Percentiles rank a stretch among this genome's conserved stretches.
phyloP scores from a whole-genome alignment of 2,329 filamentous ascomycete genomes.

The Colletotrichum falcatum region DNA sequence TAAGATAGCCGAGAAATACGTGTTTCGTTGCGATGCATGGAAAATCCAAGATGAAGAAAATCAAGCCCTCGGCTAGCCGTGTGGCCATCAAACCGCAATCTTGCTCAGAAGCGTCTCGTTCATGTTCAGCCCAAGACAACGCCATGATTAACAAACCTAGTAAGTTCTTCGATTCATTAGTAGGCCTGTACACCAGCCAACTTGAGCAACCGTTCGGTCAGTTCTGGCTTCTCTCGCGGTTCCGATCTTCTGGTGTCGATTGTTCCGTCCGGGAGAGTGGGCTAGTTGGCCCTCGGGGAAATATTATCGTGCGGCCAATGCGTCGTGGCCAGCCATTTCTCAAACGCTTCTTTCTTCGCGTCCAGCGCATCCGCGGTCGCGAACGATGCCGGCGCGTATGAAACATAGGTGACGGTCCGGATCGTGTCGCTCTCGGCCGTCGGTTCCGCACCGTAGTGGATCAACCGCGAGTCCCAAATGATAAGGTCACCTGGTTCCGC shows the following conservation, averaged over 20 bases:
- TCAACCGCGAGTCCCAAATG: slow-evolving; percentile 51
- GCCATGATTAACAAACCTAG: fast-evolving
- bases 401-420: slow-evolving; percentile 51
- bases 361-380: slow-evolving; percentile 47
- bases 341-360: slow-evolving; percentile 42
- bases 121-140: not conserved
- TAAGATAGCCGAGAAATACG: too few relatives aligned
- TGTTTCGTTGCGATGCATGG: not conserved
- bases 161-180: not conserved
- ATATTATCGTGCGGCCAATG: slow-evolving; percentile 55
- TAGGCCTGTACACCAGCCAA: slow-evolving; percentile 14
- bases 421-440: slow-evolving; percentile 48
- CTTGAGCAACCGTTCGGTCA: slow-evolving; percentile 12
- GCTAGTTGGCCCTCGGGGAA: slow-evolving; percentile 44
- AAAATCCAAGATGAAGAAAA: not conserved
- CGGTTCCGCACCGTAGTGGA: slow-evolving; percentile 47
- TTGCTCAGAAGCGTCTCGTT: too few relatives aligned
- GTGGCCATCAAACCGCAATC: not conserved
- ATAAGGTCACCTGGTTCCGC: slow-evolving; percentile 52
- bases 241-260: slow-evolving; percentile 32
- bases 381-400: slow-evolving; percentile 51
- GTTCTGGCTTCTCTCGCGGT: slow-evolving; percentile 18
- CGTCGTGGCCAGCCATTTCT: slow-evolving; percentile 45
- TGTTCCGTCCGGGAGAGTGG: slow-evolving; percentile 40
- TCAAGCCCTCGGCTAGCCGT: too few relatives aligned